A percentile compares a stretch with the other conserved stretches of the same genome.
phyloP scores from a whole-genome alignment of 1,139 yeast genomes.

The Taphrina wiesneri region DNA sequence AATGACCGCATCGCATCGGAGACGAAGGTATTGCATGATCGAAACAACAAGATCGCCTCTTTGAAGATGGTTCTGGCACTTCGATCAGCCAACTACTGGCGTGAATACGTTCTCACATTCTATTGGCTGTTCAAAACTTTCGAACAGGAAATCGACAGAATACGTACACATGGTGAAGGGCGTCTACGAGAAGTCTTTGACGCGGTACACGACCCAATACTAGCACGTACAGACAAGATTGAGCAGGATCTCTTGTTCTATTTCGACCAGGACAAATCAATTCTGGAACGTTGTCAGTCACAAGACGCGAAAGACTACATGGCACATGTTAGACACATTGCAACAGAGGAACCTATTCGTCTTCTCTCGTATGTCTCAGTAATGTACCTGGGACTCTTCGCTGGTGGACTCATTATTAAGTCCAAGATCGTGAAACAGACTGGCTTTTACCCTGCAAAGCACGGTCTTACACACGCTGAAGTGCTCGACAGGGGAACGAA shows the following conservation, averaged over 20 bases:
- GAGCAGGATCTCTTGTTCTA: constrained; percentile 67
- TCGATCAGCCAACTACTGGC: constrained; percentile 70
- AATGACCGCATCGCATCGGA: constrained; percentile 52
- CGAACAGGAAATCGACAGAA: constrained; percentile 50
- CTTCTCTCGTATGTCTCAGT: constrained; percentile 84
- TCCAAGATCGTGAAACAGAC: constrained; percentile 65
- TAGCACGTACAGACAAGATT: constrained; percentile 62
- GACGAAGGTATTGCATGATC: constrained; percentile 55
- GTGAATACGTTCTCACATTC: constrained; percentile 71
- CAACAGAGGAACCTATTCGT: constrained; percentile 65
- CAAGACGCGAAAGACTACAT: constrained; percentile 63
- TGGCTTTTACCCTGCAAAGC: constrained; percentile 72
- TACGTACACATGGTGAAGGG: constrained; percentile 44
- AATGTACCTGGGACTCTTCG: constrained; percentile 80
- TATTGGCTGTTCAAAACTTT: constrained; percentile 73
- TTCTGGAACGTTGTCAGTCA: constrained; percentile 56
- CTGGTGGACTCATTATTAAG: constrained; percentile 77
- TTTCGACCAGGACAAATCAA: constrained; percentile 58
- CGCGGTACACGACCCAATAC: constrained; percentile 54
- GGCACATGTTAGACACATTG: constrained; percentile 58
- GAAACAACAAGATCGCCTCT: constrained; percentile 67
- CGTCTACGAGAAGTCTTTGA: constrained; percentile 57
- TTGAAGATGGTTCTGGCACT: constrained; percentile 72
- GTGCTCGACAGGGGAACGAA: constrained; percentile 65
- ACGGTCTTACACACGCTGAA: constrained; percentile 63